phyloP scores from a whole-genome alignment of 164 flowering plant species.

The Tetrastigma voinierianum region DNA sequence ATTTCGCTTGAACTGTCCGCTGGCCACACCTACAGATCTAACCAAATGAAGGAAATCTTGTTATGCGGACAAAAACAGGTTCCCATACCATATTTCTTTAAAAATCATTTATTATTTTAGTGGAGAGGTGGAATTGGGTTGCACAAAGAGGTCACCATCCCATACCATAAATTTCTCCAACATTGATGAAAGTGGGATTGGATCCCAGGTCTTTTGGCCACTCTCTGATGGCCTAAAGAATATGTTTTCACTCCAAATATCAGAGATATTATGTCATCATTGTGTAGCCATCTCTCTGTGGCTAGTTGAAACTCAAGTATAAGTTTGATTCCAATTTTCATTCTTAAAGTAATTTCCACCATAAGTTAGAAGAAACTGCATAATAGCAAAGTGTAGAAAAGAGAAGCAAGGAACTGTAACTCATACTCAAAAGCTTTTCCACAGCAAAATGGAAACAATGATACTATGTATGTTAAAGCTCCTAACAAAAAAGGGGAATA shows the following conservation, averaged over 20 bases:
- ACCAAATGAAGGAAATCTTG: conserved; percentile 2
- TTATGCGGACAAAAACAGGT: not conserved
- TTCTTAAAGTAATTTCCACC: not conserved
- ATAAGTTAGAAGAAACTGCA: not conserved
- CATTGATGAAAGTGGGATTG: no score
- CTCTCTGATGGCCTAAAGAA: no score
- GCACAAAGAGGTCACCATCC: no score
- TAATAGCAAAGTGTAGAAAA: not conserved
- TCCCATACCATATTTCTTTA: not conserved
- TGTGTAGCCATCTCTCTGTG: not conserved
- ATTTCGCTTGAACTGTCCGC: conserved; percentile 75
- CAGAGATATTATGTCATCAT: not conserved
- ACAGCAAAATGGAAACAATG: no score
- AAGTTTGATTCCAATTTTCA: not conserved
- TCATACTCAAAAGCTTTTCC: not conserved
- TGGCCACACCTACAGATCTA: conserved; percentile 63
- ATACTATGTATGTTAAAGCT: no score
- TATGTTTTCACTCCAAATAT: no score
- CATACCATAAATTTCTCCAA: no score
- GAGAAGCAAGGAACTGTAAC: not conserved
- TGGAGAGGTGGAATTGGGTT: no score
- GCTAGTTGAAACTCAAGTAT: not conserved
- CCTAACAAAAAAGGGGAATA: no score
- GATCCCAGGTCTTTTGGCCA: no score
- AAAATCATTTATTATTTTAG: not conserved